Conservation (phyloP, 2,329 filamentous ascomycete genomes). For the Blastomyces silverae region DNA sequence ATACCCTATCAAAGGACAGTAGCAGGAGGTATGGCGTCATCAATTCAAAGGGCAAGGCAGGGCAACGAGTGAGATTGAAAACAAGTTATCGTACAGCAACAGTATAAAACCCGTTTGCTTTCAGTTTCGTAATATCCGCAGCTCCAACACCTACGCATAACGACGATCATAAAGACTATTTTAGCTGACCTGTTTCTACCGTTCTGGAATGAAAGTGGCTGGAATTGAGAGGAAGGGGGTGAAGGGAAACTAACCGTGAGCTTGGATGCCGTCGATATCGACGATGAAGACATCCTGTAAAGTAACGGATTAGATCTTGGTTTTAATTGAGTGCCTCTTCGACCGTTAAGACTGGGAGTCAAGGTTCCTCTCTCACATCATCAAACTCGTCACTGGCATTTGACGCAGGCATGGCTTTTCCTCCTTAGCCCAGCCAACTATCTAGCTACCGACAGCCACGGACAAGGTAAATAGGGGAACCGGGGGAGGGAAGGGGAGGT, state of each 20-base stretch:
- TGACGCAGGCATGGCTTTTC: slow-evolving; percentile 46
- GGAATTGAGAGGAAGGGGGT: not conserved
- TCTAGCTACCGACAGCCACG: not conserved
- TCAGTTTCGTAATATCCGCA: slow-evolving; percentile 60
- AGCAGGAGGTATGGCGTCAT: not conserved
- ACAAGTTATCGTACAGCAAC: slow-evolving; percentile 48
- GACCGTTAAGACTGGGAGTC: not conserved
- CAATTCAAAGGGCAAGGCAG: slow-evolving; percentile 9
- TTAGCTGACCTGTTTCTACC: slow-evolving; percentile 5
- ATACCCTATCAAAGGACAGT: not conserved
- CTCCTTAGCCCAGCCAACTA: not conserved
- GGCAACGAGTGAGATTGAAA: not conserved
- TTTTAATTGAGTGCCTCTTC: not conserved
- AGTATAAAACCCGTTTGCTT: slow-evolving; percentile 56
- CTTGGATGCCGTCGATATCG: slow-evolving; percentile 60
- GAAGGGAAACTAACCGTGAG: slow-evolving; percentile 47
- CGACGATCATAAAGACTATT: not conserved
- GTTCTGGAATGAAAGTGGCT: not conserved
- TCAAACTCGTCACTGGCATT: slow-evolving; percentile 47
- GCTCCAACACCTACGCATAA: slow-evolving; percentile 51
- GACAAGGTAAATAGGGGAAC: not conserved
- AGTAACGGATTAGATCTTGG: not conserved
- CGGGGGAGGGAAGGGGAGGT: not conserved
- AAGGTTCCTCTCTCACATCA: slow-evolving; percentile 29
- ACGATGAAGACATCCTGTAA: slow-evolving; percentile 52